phyloP scores from a whole-genome alignment of 2,329 filamentous ascomycete genomes.

The Lasiodiplodia citricola region DNA sequence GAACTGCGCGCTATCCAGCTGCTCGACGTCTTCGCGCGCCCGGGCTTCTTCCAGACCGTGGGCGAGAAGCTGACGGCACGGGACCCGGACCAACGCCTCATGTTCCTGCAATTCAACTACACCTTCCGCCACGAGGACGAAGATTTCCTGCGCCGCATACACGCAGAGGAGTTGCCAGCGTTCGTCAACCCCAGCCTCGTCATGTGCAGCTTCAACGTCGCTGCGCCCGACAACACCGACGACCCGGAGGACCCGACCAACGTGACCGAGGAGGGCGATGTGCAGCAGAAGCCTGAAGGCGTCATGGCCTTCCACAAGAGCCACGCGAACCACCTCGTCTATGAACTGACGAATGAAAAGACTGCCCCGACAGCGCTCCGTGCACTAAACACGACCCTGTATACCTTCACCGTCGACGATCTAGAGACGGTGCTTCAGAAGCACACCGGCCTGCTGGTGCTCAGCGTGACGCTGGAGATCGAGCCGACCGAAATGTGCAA shows the following conservation, averaged over 20 bases:
- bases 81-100: constrained; percentile 37
- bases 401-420: constrained; percentile 44
- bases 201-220: constrained; percentile 45
- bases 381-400: constrained; percentile 50
- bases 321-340: constrained; percentile 35
- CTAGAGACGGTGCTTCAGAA: constrained; percentile 42
- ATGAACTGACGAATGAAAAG: constrained; percentile 41
- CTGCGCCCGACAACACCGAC: constrained; percentile 39
- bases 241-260: constrained; percentile 32
- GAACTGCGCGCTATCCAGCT: constrained; percentile 51
- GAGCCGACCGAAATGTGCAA: constrained; percentile 43
- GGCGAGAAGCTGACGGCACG: constrained; percentile 30
- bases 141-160: constrained; percentile 49
- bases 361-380: constrained; percentile 39
- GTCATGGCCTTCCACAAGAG: constrained; percentile 45
- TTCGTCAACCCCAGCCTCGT: constrained; percentile 47
- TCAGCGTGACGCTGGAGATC: constrained; percentile 45
- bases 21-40: constrained; percentile 53
- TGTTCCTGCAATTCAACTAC: constrained; percentile 54
- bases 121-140: constrained; percentile 53
- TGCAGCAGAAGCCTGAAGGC: constrained; percentile 38
- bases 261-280: constrained; percentile 25
- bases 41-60: constrained; percentile 46
- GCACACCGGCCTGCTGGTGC: constrained; percentile 46
- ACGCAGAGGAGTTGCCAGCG: constrained; percentile 42